Conservation (phyloP, 2,329 filamentous ascomycete genomes). For the Phaeosphaeriaceae sp. region DNA sequence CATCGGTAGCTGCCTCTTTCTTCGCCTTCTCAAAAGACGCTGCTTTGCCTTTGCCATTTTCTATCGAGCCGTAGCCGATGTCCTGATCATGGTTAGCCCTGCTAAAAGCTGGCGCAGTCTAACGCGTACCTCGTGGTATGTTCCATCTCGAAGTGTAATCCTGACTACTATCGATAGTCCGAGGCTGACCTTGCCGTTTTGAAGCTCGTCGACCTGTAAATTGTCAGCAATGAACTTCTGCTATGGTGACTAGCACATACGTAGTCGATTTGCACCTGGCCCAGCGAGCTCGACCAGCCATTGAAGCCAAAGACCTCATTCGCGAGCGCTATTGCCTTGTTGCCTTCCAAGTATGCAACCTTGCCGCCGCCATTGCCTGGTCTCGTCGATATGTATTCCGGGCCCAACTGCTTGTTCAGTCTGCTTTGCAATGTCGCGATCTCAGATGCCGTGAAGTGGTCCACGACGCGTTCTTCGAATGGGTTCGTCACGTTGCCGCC, state of each 20-base stretch:
- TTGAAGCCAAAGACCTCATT: slow-evolving; percentile 98
- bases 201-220: slow-evolving; percentile 76
- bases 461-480: slow-evolving; percentile 79
- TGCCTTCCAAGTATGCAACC: slow-evolving; percentile 93
- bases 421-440: slow-evolving; percentile 86
- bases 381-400: slow-evolving; percentile 91
- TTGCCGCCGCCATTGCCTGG: slow-evolving; percentile 82
- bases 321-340: slow-evolving; percentile 93
- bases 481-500: slow-evolving; percentile 67
- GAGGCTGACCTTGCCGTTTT: slow-evolving; percentile 79
- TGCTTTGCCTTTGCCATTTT: slow-evolving; percentile 94
- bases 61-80: slow-evolving; percentile 94
- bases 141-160: slow-evolving; percentile 88
- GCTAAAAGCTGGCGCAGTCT: not conserved
- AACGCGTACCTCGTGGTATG: slow-evolving; percentile 79
- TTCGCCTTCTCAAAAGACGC: slow-evolving; percentile 98
- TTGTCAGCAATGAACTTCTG: slow-evolving; percentile 15
- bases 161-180: slow-evolving; percentile 90
- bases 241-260: slow-evolving; percentile 50
- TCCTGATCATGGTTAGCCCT: slow-evolving; percentile 60
- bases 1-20: slow-evolving; percentile 97
- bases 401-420: slow-evolving; percentile 91
- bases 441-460: slow-evolving; percentile 85
- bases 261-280: slow-evolving; percentile 93
- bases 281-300: slow-evolving; percentile 95